Base-by-base conservation (phyloP, 495 filamentous ascomycete genomes). In the Monascus purpureus region DNA sequence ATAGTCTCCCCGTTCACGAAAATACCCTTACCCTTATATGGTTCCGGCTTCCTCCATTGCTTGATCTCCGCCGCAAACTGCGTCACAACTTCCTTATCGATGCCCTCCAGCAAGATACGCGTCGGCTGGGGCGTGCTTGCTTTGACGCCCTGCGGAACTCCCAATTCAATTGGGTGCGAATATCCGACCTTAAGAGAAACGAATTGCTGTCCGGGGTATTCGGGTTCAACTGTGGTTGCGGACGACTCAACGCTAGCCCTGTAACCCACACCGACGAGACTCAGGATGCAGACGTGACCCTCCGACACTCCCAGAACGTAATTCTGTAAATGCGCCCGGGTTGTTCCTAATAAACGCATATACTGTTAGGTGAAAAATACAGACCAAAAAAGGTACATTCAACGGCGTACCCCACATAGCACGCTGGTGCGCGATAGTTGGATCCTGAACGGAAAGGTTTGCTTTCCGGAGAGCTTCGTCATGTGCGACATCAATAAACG, bases 361-460 rank as follows among this genome's bases (percentile, higher is more conserved):
- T n/a, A n/a, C n/a, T n/a, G n/a, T n/a, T n/a, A n/a, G n/a, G n/a
- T n/a, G n/a, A n/a, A n/a, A n/a, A n/a, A n/a, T n/a, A n/a, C n/a
- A n/a, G n/a, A n/a, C n/a, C n/a, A n/a, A n/a, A n/a, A n/a, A n/a
- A n/a, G n/a, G n/a, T n/a, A n/a, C n/a, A n/a, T n/a, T n/a, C n/a
- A n/a, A n/a, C n/a, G n/a, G n/a, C n/a, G 31, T 67, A 93, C 90
- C 90, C 90, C 90, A 97, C 88, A 96, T 96, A 55, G 80, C 88
- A 49, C 82, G 73, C 59, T 97, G 90, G 31, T 80, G 67, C 46
- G 76, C 71, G 15, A 72, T 40, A 4, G 65, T 43, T 7, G 52
- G 45, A 54, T 95, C 70, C 38, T 73, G 41, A 9, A 95, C 65
- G 19, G 63, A 73, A 31, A 97, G 49, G 6, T 57, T 67, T 7